Conservation (phyloP, 2,329 filamentous ascomycete genomes). For the Stagonosporopsis vannaccii region DNA sequence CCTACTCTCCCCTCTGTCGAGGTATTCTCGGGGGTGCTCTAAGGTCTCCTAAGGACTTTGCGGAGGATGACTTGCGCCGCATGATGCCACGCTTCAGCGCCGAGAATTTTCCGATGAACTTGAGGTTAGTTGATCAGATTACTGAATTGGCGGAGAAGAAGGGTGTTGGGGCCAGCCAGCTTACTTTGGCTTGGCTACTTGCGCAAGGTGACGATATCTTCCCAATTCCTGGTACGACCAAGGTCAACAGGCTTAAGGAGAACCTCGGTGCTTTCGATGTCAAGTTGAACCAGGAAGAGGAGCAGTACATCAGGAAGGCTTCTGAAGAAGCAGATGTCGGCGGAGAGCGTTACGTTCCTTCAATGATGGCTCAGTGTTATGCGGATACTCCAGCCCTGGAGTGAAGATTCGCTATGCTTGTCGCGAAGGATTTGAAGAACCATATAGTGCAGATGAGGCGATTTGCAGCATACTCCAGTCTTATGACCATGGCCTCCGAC, state of each 20-base stretch:
- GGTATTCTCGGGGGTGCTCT: conserved; percentile 41
- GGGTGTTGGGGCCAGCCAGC: conserved; percentile 63
- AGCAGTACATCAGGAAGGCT: conserved; percentile 36
- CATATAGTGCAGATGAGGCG: neutral
- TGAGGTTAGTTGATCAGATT: conserved; percentile 44
- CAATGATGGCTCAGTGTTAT: conserved; percentile 46
- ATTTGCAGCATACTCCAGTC: neutral
- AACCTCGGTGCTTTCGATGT: conserved; percentile 40
- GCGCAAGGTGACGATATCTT: conserved; percentile 59
- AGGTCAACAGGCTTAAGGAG: conserved; percentile 40
- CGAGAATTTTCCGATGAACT: conserved; percentile 51
- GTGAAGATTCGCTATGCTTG: neutral
- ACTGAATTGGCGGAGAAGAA: conserved; percentile 53
- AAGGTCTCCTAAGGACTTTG: conserved; percentile 55
- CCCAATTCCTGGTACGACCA: conserved; percentile 62
- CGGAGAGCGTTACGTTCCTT: conserved; percentile 50
- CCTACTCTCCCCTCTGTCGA: conserved; percentile 49
- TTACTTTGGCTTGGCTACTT: conserved; percentile 57
- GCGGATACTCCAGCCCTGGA: conserved; percentile 49
- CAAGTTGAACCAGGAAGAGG: conserved; percentile 39
- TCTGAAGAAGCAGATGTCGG: conserved; percentile 51
- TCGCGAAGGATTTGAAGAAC: neutral
- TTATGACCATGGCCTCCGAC: no score
- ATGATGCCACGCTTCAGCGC: conserved; percentile 52
- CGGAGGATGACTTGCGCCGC: conserved; percentile 34